These are phyloP conservation scores for Cucumis melo DNA, from an alignment of 306 rosid species.

Conservation along the genomic window DNA sequence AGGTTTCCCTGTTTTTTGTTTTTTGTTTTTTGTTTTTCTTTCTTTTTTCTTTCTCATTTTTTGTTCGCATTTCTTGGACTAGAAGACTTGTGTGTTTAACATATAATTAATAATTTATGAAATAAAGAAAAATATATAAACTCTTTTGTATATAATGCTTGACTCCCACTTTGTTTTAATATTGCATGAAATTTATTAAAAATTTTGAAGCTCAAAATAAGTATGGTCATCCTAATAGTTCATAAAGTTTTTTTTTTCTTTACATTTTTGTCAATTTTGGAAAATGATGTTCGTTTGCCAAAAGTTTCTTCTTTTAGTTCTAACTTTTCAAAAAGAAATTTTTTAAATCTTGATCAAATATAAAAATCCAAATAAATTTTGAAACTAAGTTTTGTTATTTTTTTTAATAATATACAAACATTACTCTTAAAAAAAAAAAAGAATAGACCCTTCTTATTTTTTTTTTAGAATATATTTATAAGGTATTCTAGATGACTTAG, in stretches of 20 bases:
- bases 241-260: not conserved
- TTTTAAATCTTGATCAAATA: too few relatives aligned
- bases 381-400: too few relatives aligned
- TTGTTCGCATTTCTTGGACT: not conserved
- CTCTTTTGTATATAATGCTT: not conserved
- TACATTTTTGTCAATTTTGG: not conserved
- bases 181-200: not conserved
- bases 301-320: not conserved
- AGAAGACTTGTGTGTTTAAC: not conserved
- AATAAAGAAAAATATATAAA: not conserved
- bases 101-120: not conserved
- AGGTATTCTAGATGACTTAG: not conserved
- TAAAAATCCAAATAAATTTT: too few relatives aligned
- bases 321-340: not conserved
- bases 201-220: not conserved
- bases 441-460: not conserved
- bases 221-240: not conserved
- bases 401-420: not conserved
- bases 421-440: not conserved
- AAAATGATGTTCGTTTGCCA: not conserved
- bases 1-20: not conserved
- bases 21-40: too few relatives aligned
- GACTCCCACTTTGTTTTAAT: not conserved
- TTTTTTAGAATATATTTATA: not conserved
- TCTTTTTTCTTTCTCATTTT: not conserved